Evolutionary conservation across 768 basidiomycete species (phyloP).

Genomic region (Suillus decipiens): DNA sequence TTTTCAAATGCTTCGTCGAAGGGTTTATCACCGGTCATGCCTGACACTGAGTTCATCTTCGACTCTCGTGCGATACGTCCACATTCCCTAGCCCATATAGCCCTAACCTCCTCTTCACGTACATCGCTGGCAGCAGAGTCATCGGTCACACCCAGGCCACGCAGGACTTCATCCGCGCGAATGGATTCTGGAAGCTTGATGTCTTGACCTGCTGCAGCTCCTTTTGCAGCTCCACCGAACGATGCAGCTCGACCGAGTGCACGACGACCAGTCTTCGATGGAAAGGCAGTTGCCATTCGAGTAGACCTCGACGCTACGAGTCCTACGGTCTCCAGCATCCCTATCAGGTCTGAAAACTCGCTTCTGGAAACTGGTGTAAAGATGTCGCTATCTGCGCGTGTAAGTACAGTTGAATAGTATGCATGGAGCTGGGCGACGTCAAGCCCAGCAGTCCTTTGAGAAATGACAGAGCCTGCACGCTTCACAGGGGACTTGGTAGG

Average conservation of each 20-base stretch:
- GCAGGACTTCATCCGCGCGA: conserved; percentile 67
- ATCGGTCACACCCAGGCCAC: conserved; percentile 59
- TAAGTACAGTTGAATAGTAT: conserved; percentile 63
- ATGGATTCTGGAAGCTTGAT: conserved; percentile 58
- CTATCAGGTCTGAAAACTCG: conserved; percentile 74
- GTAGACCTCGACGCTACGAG: conserved; percentile 46
- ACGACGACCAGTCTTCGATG: conserved; percentile 51
- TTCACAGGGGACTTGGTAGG: conserved; percentile 49
- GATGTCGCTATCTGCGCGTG: conserved; percentile 51
- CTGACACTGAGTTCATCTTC: conserved; percentile 20
- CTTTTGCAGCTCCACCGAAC: conserved; percentile 42
- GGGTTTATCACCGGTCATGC: conserved; percentile 16
- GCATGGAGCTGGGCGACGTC: conserved; percentile 63
- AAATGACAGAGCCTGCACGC: conserved; percentile 41
- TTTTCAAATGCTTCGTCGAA: conserved; percentile 38
- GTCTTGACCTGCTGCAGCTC: conserved; percentile 42
- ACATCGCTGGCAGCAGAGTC: conserved; percentile 29
- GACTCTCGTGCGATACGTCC: conserved; percentile 39
- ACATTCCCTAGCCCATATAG: conserved; percentile 44
- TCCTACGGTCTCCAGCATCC: conserved; percentile 74
- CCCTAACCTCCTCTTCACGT: conserved; percentile 44
- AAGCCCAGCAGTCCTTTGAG: conserved; percentile 38
- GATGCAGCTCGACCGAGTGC: conserved; percentile 59
- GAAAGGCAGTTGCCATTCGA: conserved; percentile 34
- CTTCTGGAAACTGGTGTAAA: conserved; percentile 71